Base-by-base conservation (phyloP, 2,329 filamentous ascomycete genomes). In the Geoglossum cookeanum region DNA sequence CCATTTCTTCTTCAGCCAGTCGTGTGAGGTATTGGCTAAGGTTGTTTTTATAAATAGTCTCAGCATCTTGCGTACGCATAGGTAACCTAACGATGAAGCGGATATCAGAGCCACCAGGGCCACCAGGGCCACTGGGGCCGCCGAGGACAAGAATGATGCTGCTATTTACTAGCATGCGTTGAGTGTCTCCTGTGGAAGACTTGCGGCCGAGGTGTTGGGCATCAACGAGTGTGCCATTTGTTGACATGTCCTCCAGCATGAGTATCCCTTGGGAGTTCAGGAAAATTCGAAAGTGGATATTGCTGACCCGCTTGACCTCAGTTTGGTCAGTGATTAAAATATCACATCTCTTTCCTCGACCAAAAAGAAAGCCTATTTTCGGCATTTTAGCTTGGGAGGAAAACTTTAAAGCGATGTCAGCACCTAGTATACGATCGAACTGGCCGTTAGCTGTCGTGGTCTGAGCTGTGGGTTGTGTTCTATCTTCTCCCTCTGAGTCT, bases 221-320 rank as follows among this genome's bases (percentile, higher is more conserved):
- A 69, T 97, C 90, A 58, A 97, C 87, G 59, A 87, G 75, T 3
- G 92, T 97, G 32, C 92, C 92, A 65, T 97, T 98, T n/a, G 89
- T 96, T 0, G 92, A 97, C 66, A 83, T 79, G 66, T 98, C 92
- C 68, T 95, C 84, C 11, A 97, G 74, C 88, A 98, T 95, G 61
- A 96, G 77, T 58, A 86, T 83, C 32, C 85, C 87, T 61, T 87
- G 80, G n/a, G 81, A 75, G 64, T 94, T 98, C 63, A 95, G 76
- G 66, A 85, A 95, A 60, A 98, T 94, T 56, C 88, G 84, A 68
- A 97, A 98, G 68, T 98, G 92, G n/a, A 85, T 77, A 66, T 97
- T 96, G 73, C 91, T 97, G 59, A 98, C 78, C 48, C 86, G 79
- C 67, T 80, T 84, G 56, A 79, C 73, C 0, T 78, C 78, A 62